phyloP scores from a whole-genome alignment of 2,329 filamentous ascomycete species.

The Daldinia sp. region DNA sequence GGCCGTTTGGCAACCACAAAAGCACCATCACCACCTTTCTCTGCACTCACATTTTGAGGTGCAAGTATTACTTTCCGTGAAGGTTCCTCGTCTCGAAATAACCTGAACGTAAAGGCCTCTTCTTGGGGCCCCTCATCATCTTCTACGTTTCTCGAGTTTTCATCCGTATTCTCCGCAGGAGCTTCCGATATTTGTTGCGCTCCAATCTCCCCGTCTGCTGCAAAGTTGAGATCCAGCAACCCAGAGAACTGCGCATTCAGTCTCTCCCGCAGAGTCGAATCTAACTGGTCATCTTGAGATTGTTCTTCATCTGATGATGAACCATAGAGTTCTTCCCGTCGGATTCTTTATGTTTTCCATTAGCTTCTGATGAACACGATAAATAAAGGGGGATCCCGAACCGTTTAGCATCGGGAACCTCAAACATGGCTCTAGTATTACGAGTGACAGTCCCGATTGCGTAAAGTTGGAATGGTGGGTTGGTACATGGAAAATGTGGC shows the following conservation, averaged over 20 bases:
- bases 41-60: constrained; percentile 50
- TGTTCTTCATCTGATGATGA: constrained; percentile 48
- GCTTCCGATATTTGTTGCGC: constrained; percentile 22
- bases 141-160: constrained; percentile 21
- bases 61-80: constrained; percentile 60
- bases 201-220: constrained; percentile 14
- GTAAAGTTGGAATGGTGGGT: not conserved
- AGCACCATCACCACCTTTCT: constrained; percentile 50
- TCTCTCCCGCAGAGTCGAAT: constrained; percentile 53
- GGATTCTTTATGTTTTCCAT: constrained; percentile 54
- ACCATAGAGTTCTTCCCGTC: constrained; percentile 61
- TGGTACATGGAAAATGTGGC: not conserved
- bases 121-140: constrained; percentile 42
- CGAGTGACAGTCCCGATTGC: not conserved
- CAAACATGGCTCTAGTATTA: constrained; percentile 54
- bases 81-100: constrained; percentile 60
- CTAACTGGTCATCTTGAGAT: constrained; percentile 45
- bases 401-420: constrained; percentile 62
- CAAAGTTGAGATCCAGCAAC: constrained; percentile 53
- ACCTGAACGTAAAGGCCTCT: constrained; percentile 64
- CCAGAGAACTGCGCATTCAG: constrained; percentile 59
- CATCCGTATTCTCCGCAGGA: constrained; percentile 20
- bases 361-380: constrained; percentile 12
- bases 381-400: constrained; percentile 41
- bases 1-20: constrained; percentile 54